Base-by-base conservation (phyloP, 2,329 filamentous ascomycete species). In the Tolypocladium endophyticum region DNA sequence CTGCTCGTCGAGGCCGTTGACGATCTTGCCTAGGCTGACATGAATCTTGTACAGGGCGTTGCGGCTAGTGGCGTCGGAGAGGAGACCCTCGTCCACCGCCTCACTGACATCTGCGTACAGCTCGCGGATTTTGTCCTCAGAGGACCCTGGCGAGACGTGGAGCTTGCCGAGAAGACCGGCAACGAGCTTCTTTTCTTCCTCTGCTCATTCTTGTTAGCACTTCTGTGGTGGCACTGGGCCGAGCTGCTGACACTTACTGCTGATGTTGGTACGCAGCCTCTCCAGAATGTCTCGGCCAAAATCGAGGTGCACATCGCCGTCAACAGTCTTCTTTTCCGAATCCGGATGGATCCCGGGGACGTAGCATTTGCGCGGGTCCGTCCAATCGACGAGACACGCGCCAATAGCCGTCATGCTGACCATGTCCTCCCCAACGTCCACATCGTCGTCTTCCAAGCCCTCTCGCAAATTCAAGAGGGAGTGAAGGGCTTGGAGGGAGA, bases 381-480 rank as follows among this genome's bases (percentile, higher is more conserved):
- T 97, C 94, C 93, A 97, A 71, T 97, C 93, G 0, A 92, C 85
- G 9, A 97, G 77, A 68, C 92, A 93, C 3, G 89, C 86, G 1
- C 90, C 91, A 60, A 96, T 89, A 3, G 87, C 84, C 52, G 84
- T 82, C 64, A 95, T 82, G 66, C 87, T 86, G 11, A 93, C 89
- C 85, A 95, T 92, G 64, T 86, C 87, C 60, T 89, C 88, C 43
- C 84, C 84, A 14, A 89, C 84, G 57, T 91, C 89, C 23, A 87
- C 86, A 56, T 90, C 87, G 38, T 89, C 88, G 52, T 90, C 91
- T 61, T 91, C 88, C 25, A 87, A 73, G 1, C 84, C 86, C 68
- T 91, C 88, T 14, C 88, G 82, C 12, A 90, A 78, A 61, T 87
- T 88, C 68, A 88, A 83, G 9, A 96, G 81, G 16, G 87, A 84